Evolutionary conservation across 2,329 filamentous ascomycete species (phyloP).

Genomic region (Fonsecaea erecta): DNA sequence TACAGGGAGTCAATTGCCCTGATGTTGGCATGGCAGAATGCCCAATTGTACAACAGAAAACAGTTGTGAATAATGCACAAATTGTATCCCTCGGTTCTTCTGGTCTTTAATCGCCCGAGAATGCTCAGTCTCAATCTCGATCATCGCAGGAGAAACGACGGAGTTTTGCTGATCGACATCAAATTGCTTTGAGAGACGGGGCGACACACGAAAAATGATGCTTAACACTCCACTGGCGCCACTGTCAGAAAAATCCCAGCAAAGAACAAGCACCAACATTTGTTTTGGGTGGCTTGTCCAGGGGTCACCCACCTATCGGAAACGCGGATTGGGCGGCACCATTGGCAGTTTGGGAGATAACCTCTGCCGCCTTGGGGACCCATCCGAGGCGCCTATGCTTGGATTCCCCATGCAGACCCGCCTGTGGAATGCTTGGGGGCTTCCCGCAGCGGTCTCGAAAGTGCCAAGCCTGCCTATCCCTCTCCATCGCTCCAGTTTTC

Average conservation of each 20-base stretch:
- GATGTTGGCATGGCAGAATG: background rate
- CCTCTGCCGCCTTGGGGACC: background rate
- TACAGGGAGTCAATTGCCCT: background rate
- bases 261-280: background rate
- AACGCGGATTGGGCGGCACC: background rate
- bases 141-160: background rate
- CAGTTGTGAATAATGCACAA: background rate
- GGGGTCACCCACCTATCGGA: background rate
- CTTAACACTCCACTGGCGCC: background rate
- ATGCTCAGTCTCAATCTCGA: background rate
- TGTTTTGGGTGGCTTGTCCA: slow-evolving; percentile 2
- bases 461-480: slow-evolving; percentile 5
- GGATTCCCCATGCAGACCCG: background rate
- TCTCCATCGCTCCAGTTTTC: slow-evolving; percentile 3
- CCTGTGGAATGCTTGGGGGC: background rate
- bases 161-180: background rate
- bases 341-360: background rate
- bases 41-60: background rate
- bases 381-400: background rate
- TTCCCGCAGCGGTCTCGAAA: too few species aligned
- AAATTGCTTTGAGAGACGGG: slow-evolving; percentile 8
- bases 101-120: background rate
- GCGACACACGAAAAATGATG: background rate
- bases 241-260: slow-evolving; percentile 3
- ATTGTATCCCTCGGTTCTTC: background rate